Evolutionary conservation across 169 alveolate genomes (phyloP).

Genomic region (Eimeria brunetti): DNA sequence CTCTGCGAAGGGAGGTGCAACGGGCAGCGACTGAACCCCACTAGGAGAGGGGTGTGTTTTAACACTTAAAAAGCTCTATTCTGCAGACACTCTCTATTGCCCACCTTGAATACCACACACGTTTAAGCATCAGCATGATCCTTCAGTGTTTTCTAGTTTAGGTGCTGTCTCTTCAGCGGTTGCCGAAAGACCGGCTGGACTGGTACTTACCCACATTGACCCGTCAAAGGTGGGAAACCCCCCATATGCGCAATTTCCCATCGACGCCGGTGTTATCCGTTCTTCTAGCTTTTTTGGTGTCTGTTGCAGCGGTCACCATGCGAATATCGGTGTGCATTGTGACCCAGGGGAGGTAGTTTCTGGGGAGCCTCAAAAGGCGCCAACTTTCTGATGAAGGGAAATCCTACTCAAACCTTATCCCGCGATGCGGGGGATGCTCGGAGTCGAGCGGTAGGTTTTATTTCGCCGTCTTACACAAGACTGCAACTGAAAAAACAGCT

Average conservation of each 20-base stretch:
- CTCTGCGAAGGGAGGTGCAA: neutral
- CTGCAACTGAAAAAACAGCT: neutral
- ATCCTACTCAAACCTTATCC: neutral
- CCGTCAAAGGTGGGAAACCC: neutral
- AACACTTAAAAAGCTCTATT: neutral
- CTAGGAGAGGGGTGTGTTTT: neutral
- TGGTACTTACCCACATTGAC: neutral
- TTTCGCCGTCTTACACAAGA: neutral
- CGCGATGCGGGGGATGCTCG: neutral
- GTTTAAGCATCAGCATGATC: neutral
- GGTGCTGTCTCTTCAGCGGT: neutral
- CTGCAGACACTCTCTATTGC: neutral
- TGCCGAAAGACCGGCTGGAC: neutral
- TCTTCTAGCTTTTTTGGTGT: neutral
- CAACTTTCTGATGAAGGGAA: neutral
- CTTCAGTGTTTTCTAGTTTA: neutral
- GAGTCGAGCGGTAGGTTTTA: neutral
- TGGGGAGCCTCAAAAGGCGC: neutral
- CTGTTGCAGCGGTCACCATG: neutral
- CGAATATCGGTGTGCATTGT: slow-evolving; percentile 5
- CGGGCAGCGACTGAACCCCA: neutral
- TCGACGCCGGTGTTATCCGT: neutral
- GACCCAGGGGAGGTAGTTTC: neutral
- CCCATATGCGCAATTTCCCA: neutral
- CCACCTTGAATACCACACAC: neutral